Base-by-base conservation (phyloP, 2,329 filamentous ascomycete genomes). In the Didymella exigua region DNA sequence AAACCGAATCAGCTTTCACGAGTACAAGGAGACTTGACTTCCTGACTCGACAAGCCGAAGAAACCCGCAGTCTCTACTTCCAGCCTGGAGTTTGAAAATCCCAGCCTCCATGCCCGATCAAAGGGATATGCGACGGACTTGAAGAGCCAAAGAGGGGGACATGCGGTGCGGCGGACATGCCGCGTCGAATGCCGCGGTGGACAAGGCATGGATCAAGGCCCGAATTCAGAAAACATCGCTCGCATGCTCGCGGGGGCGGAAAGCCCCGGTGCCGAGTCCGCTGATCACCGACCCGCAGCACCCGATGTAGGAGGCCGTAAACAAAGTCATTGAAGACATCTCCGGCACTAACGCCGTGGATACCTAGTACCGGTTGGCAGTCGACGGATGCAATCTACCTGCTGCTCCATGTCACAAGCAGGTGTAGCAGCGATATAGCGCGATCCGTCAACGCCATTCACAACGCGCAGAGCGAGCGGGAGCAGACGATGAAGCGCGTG, bases 161-260 rank as follows among this genome's bases (percentile, higher is more conserved):
- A 38, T 48, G 34, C 34, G 10, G 2, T 48, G 44, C 10, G 44
- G 44, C 10, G 44, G 44, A 5, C 44, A 48, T 26, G n/a, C 44
- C 2, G 44, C 44, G 10, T 6, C 31, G n/a, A 38, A 30, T 16
- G 2, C 23, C 8, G 14, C 19, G 10, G 70, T 80, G 4, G 76
- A 79, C 50, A 62, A 64, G 0, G 54, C 41, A 0, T 82, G 79
- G 79, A 74, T 77, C 42, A 75, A 68, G 48, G 47, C 47, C 47
- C 0, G 78, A 69, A 2, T 77, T 75, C 38, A 62, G 79, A 1
- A 82, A 82, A 34, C 79, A 82, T 58, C n/a, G 76, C 69, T 3
- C 79, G 76, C 1, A 81, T 82, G 78, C 61, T 81, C 19, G 78
- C 75, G 0, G 80, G 75, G 1, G 70, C 78, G 0, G 70, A 66